These are phyloP conservation scores for Hypoxylon sp. DNA, from an alignment of 2,329 filamentous ascomycete species.

Conservation along the genomic window DNA sequence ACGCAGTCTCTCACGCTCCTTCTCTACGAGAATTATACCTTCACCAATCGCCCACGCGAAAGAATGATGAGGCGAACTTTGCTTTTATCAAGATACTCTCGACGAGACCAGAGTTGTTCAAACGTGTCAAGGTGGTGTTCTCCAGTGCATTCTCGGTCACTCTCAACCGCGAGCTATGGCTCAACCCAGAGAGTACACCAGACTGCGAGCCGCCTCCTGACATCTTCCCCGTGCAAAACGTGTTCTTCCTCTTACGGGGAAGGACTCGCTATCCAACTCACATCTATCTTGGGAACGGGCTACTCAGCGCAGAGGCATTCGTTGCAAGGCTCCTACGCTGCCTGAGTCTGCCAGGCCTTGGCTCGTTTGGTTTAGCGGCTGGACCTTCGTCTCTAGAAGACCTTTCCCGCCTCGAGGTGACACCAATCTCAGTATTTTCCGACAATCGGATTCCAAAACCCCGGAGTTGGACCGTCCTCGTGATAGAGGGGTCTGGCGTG, in stretches of 20 bases:
- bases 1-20: background rate
- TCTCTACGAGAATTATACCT: background rate
- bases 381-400: background rate
- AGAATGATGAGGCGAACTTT: background rate
- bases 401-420: background rate
- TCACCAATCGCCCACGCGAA: background rate
- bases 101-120: background rate
- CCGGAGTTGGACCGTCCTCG: background rate
- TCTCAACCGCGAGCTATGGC: background rate
- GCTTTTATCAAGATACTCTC: background rate
- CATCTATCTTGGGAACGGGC: background rate
- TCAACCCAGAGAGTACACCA: no score
- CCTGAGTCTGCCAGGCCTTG: background rate
- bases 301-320: conserved; percentile 1
- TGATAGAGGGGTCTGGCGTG: background rate
- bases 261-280: background rate
- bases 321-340: background rate
- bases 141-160: background rate
- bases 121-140: background rate
- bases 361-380: background rate
- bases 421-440: background rate
- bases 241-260: background rate
- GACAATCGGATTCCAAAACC: background rate
- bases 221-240: background rate
- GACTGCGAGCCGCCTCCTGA: background rate